These are phyloP conservation scores for Neofusicoccum umdonicola DNA, from an alignment of 2,329 filamentous ascomycete genomes.

Conservation along the genomic window DNA sequence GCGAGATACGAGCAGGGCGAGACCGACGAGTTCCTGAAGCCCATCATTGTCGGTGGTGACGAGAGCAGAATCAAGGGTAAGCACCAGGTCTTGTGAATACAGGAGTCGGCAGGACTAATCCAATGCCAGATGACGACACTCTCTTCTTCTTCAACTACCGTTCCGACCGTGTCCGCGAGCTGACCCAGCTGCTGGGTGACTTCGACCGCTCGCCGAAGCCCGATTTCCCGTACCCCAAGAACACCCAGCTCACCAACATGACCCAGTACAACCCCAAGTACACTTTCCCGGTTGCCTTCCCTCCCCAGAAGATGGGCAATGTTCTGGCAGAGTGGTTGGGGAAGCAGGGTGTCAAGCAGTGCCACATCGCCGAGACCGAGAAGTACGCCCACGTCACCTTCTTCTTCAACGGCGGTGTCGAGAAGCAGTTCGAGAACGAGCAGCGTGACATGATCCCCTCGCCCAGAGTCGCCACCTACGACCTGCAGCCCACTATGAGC, in stretches of 20 bases:
- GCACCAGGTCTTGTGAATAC: slow-evolving; percentile 30
- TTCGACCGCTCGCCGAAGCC: slow-evolving; percentile 87
- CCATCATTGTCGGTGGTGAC: slow-evolving; percentile 88
- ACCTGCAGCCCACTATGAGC: slow-evolving; percentile 93
- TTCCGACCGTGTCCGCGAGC: slow-evolving; percentile 93
- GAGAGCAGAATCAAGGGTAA: slow-evolving; percentile 80
- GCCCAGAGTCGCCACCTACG: slow-evolving; percentile 94
- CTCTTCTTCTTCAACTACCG: slow-evolving; percentile 99
- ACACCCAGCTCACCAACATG: slow-evolving; percentile 89
- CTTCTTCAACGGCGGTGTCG: slow-evolving; percentile 99
- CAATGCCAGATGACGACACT: slow-evolving; percentile 73
- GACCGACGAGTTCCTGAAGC: slow-evolving; percentile 97
- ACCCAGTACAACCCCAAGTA: slow-evolving; percentile 97
- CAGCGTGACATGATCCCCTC: slow-evolving; percentile 90
- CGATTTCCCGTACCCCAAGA: slow-evolving; percentile 91
- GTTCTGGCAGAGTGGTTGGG: slow-evolving; percentile 96
- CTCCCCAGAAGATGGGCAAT: slow-evolving; percentile 93
- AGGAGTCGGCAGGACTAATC: background rate
- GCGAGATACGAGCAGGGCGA: slow-evolving; percentile 84
- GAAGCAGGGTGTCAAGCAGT: slow-evolving; percentile 86
- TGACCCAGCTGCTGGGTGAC: slow-evolving; percentile 89
- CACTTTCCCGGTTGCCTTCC: slow-evolving; percentile 87
- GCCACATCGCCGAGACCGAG: slow-evolving; percentile 96
- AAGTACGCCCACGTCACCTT: slow-evolving; percentile 99
- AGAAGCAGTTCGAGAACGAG: slow-evolving; percentile 93